Percentiles rank a stretch among this genome's conserved stretches.
phyloP scores from a whole-genome alignment of 768 basidiomycete genomes.

The Boletus insuetus region DNA sequence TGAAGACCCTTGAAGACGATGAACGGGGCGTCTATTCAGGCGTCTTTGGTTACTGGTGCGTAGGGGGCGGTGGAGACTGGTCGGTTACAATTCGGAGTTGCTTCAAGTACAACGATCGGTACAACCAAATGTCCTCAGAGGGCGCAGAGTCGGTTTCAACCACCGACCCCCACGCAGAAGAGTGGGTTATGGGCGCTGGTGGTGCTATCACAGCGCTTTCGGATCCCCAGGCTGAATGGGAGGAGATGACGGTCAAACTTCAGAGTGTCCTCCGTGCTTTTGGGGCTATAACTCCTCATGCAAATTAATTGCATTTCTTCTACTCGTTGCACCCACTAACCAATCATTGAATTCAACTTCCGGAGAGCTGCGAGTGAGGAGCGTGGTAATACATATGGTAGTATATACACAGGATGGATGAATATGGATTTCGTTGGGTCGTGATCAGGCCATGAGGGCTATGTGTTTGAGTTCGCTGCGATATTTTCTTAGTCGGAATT shows the following conservation, averaged over 20 bases:
- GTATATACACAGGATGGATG: neutral
- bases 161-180: constrained; percentile 35
- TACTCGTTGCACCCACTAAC: neutral
- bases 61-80: constrained; percentile 88
- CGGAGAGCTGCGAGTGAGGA: neutral
- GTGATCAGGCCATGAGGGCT: constrained; percentile 64
- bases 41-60: constrained; percentile 89
- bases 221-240: constrained; percentile 85
- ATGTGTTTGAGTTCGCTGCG: constrained; percentile 78
- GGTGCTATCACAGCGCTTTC: constrained; percentile 95
- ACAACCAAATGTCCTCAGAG: constrained; percentile 8
- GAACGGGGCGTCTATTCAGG: constrained; percentile 87
- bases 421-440: neutral
- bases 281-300: constrained; percentile 33
- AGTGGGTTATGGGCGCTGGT: constrained; percentile 87
- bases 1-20: constrained; percentile 72
- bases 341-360: constrained; percentile 38
- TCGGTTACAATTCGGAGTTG: constrained; percentile 93
- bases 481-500: constrained; percentile 7
- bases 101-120: constrained; percentile 61
- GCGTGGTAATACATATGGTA: too few relatives aligned
- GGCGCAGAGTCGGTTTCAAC: constrained; percentile 10
- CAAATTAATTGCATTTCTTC: constrained; percentile 9
- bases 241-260: constrained; percentile 89
- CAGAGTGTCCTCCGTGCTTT: constrained; percentile 72